Conservation (phyloP, 176 grass and related monocot species). For the Musa acuminata region DNA sequence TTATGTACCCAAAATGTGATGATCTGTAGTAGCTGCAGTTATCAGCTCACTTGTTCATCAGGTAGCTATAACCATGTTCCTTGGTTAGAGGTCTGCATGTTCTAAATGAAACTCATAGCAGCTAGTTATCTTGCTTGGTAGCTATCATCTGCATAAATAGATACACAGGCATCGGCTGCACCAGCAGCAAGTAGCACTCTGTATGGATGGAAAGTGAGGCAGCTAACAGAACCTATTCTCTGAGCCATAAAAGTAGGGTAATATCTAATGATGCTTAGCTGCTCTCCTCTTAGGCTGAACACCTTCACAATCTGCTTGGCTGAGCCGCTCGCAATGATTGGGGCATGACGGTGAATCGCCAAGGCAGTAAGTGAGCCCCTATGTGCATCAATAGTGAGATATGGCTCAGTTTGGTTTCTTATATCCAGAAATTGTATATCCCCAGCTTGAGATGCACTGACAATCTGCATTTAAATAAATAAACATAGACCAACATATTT, state of each 20-base stretch:
- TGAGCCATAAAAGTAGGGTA: conserved; percentile 68
- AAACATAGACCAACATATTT: neutral
- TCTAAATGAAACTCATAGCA: neutral
- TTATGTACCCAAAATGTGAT: conserved; percentile 21
- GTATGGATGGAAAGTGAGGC: conserved; percentile 80
- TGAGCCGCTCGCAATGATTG: conserved; percentile 37
- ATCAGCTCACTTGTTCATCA: conserved; percentile 15
- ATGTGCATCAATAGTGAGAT: conserved; percentile 25
- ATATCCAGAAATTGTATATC: conserved; percentile 57
- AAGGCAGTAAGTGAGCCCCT: conserved; percentile 28
- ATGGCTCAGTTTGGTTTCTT: conserved; percentile 37
- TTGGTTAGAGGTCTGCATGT: conserved; percentile 23
- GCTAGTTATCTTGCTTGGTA: conserved; percentile 49
- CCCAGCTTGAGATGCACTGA: conserved; percentile 10
- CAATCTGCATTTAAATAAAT: conserved; percentile 21
- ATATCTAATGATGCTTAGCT: conserved; percentile 46
- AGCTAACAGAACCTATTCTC: conserved; percentile 52
- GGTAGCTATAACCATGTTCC: conserved; percentile 30
- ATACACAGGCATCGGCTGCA: conserved; percentile 63
- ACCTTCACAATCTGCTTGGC: conserved; percentile 36
- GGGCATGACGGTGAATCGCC: conserved; percentile 28
- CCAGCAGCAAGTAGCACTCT: conserved; percentile 66
- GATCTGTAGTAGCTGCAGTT: conserved; percentile 16
- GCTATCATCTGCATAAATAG: conserved; percentile 83
- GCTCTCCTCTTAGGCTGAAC: conserved; percentile 31